A percentile compares a stretch with the other conserved stretches of the same genome.
Evolutionary conservation across 2,329 filamentous ascomycete species (phyloP).

Genomic region (Aspergillus tubingensis): DNA sequence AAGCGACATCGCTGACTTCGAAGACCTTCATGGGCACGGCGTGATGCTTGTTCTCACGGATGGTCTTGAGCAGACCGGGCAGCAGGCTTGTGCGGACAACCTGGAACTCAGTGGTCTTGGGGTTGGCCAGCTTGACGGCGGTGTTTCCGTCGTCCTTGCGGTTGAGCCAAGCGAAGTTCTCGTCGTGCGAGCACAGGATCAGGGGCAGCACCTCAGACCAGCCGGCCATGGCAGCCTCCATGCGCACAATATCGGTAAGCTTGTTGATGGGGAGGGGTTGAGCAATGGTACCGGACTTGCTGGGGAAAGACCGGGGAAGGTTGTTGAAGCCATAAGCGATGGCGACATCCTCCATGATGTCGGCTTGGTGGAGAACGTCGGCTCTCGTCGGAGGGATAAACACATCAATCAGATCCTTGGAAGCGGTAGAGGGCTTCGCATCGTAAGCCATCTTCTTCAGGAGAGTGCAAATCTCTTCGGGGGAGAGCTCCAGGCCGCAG

Average conservation of each 20-base stretch:
- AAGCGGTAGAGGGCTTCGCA: slow-evolving; percentile 72
- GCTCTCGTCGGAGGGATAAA: slow-evolving; percentile 85
- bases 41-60: slow-evolving; percentile 90
- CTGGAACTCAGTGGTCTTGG: slow-evolving; percentile 91
- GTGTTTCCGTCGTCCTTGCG: slow-evolving; percentile 82
- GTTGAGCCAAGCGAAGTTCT: slow-evolving; percentile 96
- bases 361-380: slow-evolving; percentile 92
- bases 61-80: slow-evolving; percentile 87
- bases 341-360: slow-evolving; percentile 98
- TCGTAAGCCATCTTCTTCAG: slow-evolving; percentile 85
- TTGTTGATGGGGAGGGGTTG: slow-evolving; percentile 91
- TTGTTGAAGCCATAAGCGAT: slow-evolving; percentile 98
- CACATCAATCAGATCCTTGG: slow-evolving; percentile 74
- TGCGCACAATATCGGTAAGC: slow-evolving; percentile 84
- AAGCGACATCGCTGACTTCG: slow-evolving; percentile 85
- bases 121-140: slow-evolving; percentile 83
- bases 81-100: slow-evolving; percentile 84
- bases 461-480: slow-evolving; percentile 74
- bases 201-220: slow-evolving; percentile 97
- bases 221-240: slow-evolving; percentile 88
- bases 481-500: slow-evolving; percentile 76
- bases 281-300: slow-evolving; percentile 81
- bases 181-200: slow-evolving; percentile 94
- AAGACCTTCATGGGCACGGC: slow-evolving; percentile 88
- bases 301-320: slow-evolving; percentile 82